Base-by-base conservation (phyloP, 1,139 yeast genomes). In the Hansenula lynferdii region DNA sequence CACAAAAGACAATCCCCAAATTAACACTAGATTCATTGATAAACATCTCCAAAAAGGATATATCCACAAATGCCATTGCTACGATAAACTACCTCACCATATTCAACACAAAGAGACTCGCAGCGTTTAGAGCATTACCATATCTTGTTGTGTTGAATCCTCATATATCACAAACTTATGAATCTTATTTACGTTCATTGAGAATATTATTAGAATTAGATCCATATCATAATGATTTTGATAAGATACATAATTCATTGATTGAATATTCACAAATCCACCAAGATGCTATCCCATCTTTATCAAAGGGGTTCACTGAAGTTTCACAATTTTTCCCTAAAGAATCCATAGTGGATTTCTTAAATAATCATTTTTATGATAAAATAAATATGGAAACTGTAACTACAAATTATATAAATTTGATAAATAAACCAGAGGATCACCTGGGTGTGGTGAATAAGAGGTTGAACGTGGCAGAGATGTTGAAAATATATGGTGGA, bases 71-170 rank as follows among this genome's bases (percentile, higher is more conserved):
- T 30, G 58, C 61, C 3, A 55, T 60, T 8, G 57, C 69, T 22
- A 75, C 84, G 0, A 60, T 70, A 15, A 70, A 70, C 42, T 56
- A 63, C 37, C 53, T 72, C 19, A 51, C 71, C 22, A 61, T 68
- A 0, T 67, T 64, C 47, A 70, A 72, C 30, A 69, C 75, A 16
- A 59, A 61, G 30, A 54, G 96, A 44, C 60, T 89, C 16, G 70
- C 72, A 30, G 83, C 83, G 33, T 77, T 90, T 48, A 70, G 94
- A 44, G 69, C 72, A 35, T 65, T 90, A 38, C 96, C 96, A 0
- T 90, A 87, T 57, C 72, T 90, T 49, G 89, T 83, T 36, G 84
- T 87, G 34, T 64, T 90, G 44, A 90, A 90, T 56, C 96, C 97
- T n/a, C 77, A 86, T 51, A 82, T 90, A 39, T 83, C 94, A n/a